Evolutionary conservation across 768 basidiomycete genomes (phyloP).

Genomic region (Lactarius indigo): DNA sequence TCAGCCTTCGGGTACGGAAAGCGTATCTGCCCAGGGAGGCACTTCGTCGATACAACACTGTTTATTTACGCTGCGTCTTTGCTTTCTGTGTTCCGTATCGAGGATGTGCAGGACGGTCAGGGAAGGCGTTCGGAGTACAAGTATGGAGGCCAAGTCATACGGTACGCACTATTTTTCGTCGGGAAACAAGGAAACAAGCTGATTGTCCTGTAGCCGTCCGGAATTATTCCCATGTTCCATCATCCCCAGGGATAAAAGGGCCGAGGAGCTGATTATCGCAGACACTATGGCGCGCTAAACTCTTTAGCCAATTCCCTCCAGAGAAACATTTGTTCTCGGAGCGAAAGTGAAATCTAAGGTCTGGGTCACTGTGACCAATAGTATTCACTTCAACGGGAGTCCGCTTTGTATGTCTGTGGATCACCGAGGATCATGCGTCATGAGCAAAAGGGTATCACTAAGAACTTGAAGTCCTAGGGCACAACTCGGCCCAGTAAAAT

Average conservation of each 20-base stretch:
- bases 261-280: conserved; percentile 1
- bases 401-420: no score
- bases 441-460: no score
- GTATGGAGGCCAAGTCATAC: not conserved
- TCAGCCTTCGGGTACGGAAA: conserved; percentile 24
- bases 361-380: no score
- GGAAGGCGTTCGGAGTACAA: not conserved
- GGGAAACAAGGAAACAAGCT: not conserved
- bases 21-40: conserved; percentile 24
- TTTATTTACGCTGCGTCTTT: conserved; percentile 10
- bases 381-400: no score
- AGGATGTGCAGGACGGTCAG: not conserved
- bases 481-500: no score
- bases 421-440: no score
- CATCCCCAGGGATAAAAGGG: not conserved
- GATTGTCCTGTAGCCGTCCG: not conserved
- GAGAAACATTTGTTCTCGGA: no score
- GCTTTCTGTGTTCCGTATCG: conserved; percentile 10
- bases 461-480: no score
- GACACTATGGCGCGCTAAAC: not conserved
- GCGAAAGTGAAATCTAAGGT: no score
- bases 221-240: not conserved
- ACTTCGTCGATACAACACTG: conserved; percentile 4
- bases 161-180: not conserved
- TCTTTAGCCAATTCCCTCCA: no score